A percentile compares a stretch with the other conserved stretches of the same genome.
Conservation (phyloP, 257 asterid genomes). For the Solanum sitiens region DNA sequence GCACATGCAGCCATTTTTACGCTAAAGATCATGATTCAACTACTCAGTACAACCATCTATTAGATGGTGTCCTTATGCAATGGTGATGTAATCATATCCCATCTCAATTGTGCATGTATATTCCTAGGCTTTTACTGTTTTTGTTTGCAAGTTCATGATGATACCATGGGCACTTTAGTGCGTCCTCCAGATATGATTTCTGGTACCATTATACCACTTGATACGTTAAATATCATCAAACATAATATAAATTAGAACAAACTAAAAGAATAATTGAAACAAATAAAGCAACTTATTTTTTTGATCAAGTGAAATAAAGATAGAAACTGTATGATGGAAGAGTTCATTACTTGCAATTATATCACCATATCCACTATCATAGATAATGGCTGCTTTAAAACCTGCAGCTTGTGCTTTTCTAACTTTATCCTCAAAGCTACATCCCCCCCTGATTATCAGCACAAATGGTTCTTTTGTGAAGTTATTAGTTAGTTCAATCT, state of each 20-base stretch:
- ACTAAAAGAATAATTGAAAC: not conserved
- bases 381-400: constrained; percentile 66
- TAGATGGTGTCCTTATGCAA: not conserved
- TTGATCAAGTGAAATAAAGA: not conserved
- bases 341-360: constrained; percentile 64
- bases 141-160: not conserved
- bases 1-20: not conserved
- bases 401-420: constrained; percentile 69
- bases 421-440: constrained; percentile 73
- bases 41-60: not conserved
- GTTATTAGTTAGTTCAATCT: constrained; percentile 12
- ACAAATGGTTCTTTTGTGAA: constrained; percentile 38
- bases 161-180: not conserved
- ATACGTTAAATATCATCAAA: not conserved
- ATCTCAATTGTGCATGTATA: not conserved
- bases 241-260: not conserved
- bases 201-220: not conserved
- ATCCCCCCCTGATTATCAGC: constrained; percentile 70
- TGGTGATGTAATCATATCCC: not conserved
- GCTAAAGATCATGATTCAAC: not conserved
- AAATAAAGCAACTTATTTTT: not conserved
- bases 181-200: not conserved
- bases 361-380: constrained; percentile 37
- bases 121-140: not conserved
- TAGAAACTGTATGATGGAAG: not conserved